phyloP scores from a whole-genome alignment of 2,329 filamentous ascomycete genomes.

The Colletotrichum karsti region DNA sequence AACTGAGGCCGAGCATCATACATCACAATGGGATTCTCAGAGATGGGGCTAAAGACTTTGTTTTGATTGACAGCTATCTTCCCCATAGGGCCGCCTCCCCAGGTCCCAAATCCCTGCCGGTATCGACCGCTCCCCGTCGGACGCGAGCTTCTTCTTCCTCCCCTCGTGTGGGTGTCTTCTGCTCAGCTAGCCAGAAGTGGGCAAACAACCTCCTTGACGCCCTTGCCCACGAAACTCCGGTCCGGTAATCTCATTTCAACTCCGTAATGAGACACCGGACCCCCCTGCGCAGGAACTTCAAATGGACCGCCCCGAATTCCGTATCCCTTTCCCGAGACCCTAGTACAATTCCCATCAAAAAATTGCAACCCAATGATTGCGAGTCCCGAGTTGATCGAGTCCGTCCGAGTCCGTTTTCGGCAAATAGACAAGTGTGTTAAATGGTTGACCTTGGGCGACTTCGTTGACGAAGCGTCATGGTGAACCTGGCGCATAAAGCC shows the following conservation, averaged over 20 bases:
- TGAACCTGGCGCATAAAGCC: not conserved
- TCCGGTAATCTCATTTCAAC: not conserved
- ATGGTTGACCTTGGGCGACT: not conserved
- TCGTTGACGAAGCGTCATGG: not conserved
- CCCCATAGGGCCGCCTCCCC: not conserved
- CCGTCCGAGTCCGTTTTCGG: not conserved
- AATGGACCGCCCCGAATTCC: not conserved
- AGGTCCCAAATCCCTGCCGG: not conserved
- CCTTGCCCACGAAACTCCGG: not conserved
- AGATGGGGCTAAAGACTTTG: not conserved
- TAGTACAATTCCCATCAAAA: not conserved
- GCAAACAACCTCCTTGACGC: not conserved
- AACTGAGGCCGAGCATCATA: too few relatives aligned
- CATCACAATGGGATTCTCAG: too few relatives aligned
- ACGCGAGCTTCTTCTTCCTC: not conserved
- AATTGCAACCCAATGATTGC: not conserved
- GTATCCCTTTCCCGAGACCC: not conserved
- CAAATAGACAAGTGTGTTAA: not conserved
- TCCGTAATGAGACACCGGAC: not conserved
- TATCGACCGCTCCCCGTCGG: not conserved
- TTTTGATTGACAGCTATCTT: not conserved
- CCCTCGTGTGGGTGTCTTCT: not conserved
- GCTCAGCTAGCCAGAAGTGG: not conserved
- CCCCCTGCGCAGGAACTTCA: slow-evolving; percentile 10
- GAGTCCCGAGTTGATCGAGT: not conserved